These are phyloP conservation scores for Ogataea salicorniae DNA, from an alignment of 805 yeast species.

Conservation along the genomic window DNA sequence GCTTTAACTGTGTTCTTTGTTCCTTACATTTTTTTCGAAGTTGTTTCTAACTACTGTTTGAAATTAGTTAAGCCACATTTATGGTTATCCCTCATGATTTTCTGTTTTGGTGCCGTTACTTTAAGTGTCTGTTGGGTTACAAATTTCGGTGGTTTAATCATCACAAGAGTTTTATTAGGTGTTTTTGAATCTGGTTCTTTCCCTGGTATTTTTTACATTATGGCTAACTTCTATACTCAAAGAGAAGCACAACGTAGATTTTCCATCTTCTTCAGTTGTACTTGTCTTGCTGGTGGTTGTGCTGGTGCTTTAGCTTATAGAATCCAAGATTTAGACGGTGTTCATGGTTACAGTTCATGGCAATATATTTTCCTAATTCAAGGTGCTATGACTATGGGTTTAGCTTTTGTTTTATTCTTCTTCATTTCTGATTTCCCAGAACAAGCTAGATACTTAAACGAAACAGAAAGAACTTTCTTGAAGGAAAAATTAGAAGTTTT, in stretches of 20 bases:
- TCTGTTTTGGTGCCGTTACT: slow-evolving; percentile 58
- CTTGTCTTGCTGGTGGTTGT: slow-evolving; percentile 75
- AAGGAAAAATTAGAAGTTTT: slow-evolving; percentile 56
- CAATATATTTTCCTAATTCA: slow-evolving; percentile 41
- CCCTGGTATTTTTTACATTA: slow-evolving; percentile 69
- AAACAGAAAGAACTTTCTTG: slow-evolving; percentile 49
- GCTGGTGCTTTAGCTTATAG: slow-evolving; percentile 70
- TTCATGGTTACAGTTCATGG: slow-evolving; percentile 40
- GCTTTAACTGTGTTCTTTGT: slow-evolving; percentile 68
- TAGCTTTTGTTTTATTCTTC: slow-evolving; percentile 34
- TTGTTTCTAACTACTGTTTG: slow-evolving; percentile 57
- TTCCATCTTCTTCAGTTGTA: slow-evolving; percentile 63
- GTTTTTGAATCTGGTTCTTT: slow-evolving; percentile 66
- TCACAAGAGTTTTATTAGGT: slow-evolving; percentile 63
- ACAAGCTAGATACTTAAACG: slow-evolving; percentile 48
- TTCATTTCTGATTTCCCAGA: slow-evolving; percentile 70
- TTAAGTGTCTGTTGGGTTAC: slow-evolving; percentile 62
- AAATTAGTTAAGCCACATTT: slow-evolving; percentile 57
- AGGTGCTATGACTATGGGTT: slow-evolving; percentile 32
- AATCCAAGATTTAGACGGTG: slow-evolving; percentile 50
- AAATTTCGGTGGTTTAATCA: slow-evolving; percentile 53
- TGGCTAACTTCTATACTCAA: slow-evolving; percentile 61
- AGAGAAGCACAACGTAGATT: slow-evolving; percentile 65
- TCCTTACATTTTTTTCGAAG: slow-evolving; percentile 61
- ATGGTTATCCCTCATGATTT: slow-evolving; percentile 57